Evolutionary conservation across 768 basidiomycete species (phyloP).

Genomic region (Paxillus ammoniavirescens): DNA sequence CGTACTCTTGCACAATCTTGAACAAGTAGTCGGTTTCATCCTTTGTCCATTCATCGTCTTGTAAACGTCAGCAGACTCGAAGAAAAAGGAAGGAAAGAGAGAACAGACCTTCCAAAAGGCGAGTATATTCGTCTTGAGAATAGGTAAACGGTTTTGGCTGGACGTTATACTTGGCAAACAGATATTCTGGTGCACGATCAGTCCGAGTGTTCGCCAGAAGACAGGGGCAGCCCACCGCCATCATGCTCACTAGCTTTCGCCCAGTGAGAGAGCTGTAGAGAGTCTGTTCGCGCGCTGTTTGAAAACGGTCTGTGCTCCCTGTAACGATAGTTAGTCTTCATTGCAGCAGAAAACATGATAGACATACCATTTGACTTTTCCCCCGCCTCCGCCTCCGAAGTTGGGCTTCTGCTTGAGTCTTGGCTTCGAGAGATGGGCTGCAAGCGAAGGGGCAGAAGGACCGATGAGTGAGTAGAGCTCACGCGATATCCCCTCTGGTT

Average conservation of each 20-base stretch:
- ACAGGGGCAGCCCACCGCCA: conserved; percentile 42
- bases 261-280: conserved; percentile 82
- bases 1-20: conserved; percentile 73
- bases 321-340: not conserved
- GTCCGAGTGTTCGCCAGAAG: not conserved
- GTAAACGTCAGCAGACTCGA: not conserved
- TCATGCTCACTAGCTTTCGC: conserved; percentile 58
- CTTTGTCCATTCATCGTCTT: conserved; percentile 85
- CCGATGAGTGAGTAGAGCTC: conserved; percentile 95
- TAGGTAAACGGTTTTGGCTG: conserved; percentile 66
- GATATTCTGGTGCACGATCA: conserved; percentile 52
- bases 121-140: conserved; percentile 83
- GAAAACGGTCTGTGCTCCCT: conserved; percentile 80
- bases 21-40: conserved; percentile 96
- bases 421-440: conserved; percentile 75
- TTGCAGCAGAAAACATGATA: not conserved
- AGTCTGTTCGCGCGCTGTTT: conserved; percentile 67
- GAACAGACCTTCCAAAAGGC: conserved; percentile 66
- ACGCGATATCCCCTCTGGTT: conserved; percentile 88
- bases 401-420: conserved; percentile 86
- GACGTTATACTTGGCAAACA: conserved; percentile 82
- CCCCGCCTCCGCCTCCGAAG: conserved; percentile 57
- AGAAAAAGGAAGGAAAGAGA: not conserved
- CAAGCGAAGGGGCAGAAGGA: conserved; percentile 85
- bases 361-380: conserved; percentile 69